phyloP scores from a whole-genome alignment of 441 rosid species.

The Pelargonium citronellum region DNA sequence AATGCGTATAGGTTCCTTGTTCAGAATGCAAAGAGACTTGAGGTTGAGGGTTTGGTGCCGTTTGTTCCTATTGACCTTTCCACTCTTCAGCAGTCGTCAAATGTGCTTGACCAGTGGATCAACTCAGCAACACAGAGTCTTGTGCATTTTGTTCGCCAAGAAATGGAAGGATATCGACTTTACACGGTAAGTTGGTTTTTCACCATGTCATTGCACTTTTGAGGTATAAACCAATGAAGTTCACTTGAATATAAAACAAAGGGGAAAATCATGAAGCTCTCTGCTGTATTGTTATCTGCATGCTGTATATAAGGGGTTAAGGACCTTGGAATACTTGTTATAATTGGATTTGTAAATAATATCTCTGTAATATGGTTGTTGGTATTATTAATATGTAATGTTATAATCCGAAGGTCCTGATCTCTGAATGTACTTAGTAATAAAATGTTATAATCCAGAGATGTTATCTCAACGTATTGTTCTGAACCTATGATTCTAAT shows the following conservation, averaged over 20 bases:
- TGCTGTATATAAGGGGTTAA: too few species aligned
- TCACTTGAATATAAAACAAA: neutral
- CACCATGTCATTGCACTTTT: slow-evolving; percentile 12
- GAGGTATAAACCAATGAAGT: neutral
- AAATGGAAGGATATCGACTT: slow-evolving; percentile 94
- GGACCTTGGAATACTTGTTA: neutral
- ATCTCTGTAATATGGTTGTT: too few species aligned
- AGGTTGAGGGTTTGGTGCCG: slow-evolving; percentile 66
- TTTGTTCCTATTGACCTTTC: slow-evolving; percentile 61
- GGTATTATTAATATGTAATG: too few species aligned
- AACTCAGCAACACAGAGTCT: slow-evolving; percentile 97
- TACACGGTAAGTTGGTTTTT: slow-evolving; percentile 60
- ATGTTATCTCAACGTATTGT: too few species aligned
- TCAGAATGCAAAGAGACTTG: slow-evolving; percentile 97
- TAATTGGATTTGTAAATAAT: too few species aligned
- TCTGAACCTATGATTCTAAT: too few species aligned
- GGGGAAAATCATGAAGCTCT: neutral
- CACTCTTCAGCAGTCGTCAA: slow-evolving; percentile 61
- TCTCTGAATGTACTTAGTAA: too few species aligned
- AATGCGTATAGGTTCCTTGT: slow-evolving; percentile 98
- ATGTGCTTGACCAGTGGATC: slow-evolving; percentile 98
- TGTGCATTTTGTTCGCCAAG: slow-evolving; percentile 75
- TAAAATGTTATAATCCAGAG: too few species aligned
- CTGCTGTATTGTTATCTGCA: neutral
- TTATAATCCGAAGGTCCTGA: too few species aligned